These are phyloP conservation scores for Populus trichocarpa DNA, from an alignment of 441 rosid species.

Conservation along the genomic window DNA sequence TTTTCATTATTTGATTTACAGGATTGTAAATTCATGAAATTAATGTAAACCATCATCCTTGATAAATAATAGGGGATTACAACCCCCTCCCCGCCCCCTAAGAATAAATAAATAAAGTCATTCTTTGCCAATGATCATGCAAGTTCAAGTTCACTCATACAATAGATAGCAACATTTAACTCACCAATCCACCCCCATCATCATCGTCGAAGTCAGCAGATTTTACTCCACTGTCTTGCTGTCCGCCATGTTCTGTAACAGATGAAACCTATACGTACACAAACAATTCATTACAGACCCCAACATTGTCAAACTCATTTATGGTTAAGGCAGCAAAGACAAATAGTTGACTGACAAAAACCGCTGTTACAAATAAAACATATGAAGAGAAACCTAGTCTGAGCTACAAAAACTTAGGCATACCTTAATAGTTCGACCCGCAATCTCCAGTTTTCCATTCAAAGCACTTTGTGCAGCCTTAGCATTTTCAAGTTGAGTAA, in stretches of 20 bases:
- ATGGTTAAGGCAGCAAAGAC: neutral
- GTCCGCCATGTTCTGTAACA: slow-evolving; percentile 79
- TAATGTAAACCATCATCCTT: neutral
- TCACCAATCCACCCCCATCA: slow-evolving; percentile 92
- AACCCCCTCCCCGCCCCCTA: neutral
- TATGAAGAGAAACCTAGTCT: neutral
- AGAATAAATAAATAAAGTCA: neutral
- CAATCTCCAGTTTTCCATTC: slow-evolving; percentile 91
- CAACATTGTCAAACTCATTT: neutral
- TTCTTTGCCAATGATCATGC: neutral
- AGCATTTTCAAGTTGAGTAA: slow-evolving; percentile 84
- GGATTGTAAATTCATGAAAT: no score
- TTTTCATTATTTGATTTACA: neutral
- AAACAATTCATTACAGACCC: slow-evolving; percentile 6
- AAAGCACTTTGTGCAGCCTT: slow-evolving; percentile 79
- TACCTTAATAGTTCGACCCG: slow-evolving; percentile 86
- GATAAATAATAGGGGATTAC: neutral
- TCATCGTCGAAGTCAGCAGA: slow-evolving; percentile 96
- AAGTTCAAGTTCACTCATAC: neutral
- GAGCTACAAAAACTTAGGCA: slow-evolving; percentile 8
- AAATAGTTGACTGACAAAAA: neutral
- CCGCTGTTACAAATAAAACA: neutral
- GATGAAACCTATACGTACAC: slow-evolving; percentile 60
- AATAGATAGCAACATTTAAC: slow-evolving; percentile 19
- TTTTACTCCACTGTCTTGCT: slow-evolving; percentile 67